Conservation (phyloP, 2,329 filamentous ascomycete species). For the Pseudogymnoascus sp. region DNA sequence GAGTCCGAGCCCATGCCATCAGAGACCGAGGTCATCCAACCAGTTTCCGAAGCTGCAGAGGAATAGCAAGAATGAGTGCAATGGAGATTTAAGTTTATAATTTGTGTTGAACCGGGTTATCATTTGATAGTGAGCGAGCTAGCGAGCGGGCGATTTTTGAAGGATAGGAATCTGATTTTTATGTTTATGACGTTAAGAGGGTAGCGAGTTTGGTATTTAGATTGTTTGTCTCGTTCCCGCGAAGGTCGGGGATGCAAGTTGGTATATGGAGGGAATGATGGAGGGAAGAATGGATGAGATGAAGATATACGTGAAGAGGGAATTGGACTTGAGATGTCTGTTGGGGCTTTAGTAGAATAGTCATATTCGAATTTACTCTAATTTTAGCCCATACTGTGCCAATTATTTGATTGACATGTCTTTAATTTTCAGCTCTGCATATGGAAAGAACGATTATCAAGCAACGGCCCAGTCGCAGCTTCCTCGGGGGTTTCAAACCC, state of each 20-base stretch:
- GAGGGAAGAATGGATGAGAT: not conserved
- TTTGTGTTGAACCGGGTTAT: not conserved
- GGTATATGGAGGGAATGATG: not conserved
- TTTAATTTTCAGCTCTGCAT: not conserved
- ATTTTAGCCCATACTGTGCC: not conserved
- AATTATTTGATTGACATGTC: not conserved
- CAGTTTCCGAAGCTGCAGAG: not conserved
- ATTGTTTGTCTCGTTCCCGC: not conserved
- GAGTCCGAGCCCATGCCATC: not conserved
- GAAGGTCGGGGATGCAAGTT: not conserved
- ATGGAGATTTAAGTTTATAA: not conserved
- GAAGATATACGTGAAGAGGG: not conserved
- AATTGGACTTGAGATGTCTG: not conserved
- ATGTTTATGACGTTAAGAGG: slow-evolving; percentile 1
- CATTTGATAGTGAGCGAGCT: not conserved
- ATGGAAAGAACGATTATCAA: too few species aligned
- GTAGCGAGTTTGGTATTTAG: not conserved
- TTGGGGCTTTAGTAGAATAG: not conserved
- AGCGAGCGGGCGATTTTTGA: slow-evolving; percentile 5
- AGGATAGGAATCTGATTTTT: not conserved
- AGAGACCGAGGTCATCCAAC: not conserved
- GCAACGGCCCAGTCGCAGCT: too few species aligned
- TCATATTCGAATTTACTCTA: not conserved
- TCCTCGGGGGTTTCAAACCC: too few species aligned
- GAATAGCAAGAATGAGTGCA: not conserved